Conservation (phyloP, 495 filamentous ascomycete species). For the Xylona heveae region DNA sequence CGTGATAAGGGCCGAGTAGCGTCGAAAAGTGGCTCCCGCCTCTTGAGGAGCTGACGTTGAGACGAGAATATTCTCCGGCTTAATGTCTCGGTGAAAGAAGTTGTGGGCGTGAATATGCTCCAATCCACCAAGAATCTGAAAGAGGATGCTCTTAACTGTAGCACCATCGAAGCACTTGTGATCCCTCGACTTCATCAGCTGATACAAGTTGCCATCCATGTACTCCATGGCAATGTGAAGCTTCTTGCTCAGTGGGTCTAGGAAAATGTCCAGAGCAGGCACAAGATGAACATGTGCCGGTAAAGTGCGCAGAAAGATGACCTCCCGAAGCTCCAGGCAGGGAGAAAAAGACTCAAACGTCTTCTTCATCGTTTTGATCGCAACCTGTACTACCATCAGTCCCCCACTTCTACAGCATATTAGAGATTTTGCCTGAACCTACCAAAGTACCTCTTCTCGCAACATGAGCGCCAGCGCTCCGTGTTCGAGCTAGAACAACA, state of each 20-base stretch:
- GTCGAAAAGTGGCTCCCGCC: constrained; percentile 53
- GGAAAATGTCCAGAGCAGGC: constrained; percentile 93
- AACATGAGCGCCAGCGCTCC: constrained; percentile 70
- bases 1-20: constrained; percentile 85
- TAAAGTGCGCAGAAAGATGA: constrained; percentile 82
- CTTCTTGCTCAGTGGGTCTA: constrained; percentile 86
- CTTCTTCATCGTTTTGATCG: constrained; percentile 99
- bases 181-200: constrained; percentile 95
- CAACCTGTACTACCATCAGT: constrained; percentile 43
- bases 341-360: constrained; percentile 79
- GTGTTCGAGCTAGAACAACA: constrained; percentile 75
- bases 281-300: constrained; percentile 81
- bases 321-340: constrained; percentile 83
- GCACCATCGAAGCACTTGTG: constrained; percentile 77
- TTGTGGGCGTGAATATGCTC: constrained; percentile 93
- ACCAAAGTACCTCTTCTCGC: constrained; percentile 87
- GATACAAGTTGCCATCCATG: constrained; percentile 98
- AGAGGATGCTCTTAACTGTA: constrained; percentile 94
- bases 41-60: constrained; percentile 78
- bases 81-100: constrained; percentile 99
- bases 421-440: constrained; percentile 15
- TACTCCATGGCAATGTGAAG: constrained; percentile 99
- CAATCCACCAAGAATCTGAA: constrained; percentile 86
- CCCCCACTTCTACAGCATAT: constrained; percentile 1
- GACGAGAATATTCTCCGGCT: constrained; percentile 96